phyloP scores from a whole-genome alignment of 2,329 filamentous ascomycete species.

The Beauveria bassiana region DNA sequence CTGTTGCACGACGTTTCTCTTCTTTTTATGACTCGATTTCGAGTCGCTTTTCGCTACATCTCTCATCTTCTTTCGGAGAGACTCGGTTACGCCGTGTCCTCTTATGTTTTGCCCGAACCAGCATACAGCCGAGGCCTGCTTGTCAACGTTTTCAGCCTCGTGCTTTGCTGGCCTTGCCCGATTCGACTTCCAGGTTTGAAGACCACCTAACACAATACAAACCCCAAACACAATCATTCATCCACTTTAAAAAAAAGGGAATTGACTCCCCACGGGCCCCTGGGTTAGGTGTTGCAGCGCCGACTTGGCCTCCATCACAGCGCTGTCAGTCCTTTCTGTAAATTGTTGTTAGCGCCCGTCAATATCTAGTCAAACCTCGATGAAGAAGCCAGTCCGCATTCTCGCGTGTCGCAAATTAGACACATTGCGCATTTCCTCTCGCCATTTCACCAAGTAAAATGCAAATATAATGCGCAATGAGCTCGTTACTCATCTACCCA shows the following conservation, averaged over 20 bases:
- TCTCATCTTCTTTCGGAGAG: not conserved
- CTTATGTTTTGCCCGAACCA: not conserved
- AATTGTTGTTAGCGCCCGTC: not conserved
- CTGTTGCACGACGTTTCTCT: not conserved
- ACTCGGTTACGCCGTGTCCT: not conserved
- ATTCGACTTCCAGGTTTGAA: too few species aligned
- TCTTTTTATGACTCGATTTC: not conserved
- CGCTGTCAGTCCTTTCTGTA: not conserved
- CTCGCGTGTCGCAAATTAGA: not conserved
- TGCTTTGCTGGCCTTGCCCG: too few species aligned
- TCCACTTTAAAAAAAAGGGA: too few species aligned
- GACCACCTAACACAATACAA: too few species aligned
- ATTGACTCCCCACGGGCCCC: too few species aligned
- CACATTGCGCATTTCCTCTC: not conserved
- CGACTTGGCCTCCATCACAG: too few species aligned
- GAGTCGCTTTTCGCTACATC: not conserved
- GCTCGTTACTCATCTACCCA: not conserved
- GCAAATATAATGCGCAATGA: not conserved
- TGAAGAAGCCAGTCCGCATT: not conserved
- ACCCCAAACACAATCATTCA: too few species aligned
- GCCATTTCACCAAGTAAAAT: not conserved
- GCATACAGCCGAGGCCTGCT: constrained; percentile 1
- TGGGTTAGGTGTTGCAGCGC: too few species aligned
- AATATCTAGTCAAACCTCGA: not conserved
- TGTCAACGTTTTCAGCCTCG: not conserved